Evolutionary conservation across 257 asterid species (phyloP), one percentile per base, ranked within the genome.

Genomic region (Plantago elongata): DNA sequence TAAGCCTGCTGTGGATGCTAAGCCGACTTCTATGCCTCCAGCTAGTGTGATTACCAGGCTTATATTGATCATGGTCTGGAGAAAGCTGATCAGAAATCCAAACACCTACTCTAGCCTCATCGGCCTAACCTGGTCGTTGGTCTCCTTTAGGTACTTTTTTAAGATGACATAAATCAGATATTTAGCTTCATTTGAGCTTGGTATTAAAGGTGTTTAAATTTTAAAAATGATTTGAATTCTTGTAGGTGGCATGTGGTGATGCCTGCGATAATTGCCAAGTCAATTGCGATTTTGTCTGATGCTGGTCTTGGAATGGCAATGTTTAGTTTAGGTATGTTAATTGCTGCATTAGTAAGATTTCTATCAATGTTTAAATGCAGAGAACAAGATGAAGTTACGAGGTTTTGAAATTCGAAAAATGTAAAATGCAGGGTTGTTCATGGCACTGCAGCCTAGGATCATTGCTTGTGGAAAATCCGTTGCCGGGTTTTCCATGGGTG

Each of bases 281-380:
- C 94, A 1, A 85, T 85, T 17, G 55, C 87, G 10, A 82, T 85
- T 57, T 40, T 85, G 34, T 85, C 94, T 7, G 94, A 85, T 69
- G 94, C 94, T 11, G 94, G 94, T 52, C 89, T 85, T 51, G 94
- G 94, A 61, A 85, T 85, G 94, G 94, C 94, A 2, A 85, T 85
- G 94, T 85, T 85, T 67, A 85, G 94, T 69, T 89, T 85, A 11
- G 94, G 94, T 85, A 65, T 7, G 62, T 45, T 9, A 1, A 18
- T 9, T 7, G 48, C 13, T 48, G 2, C 40, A 30, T 13, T 51
- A 16, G 3, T 14, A 13, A 13, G 14, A 5, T 43, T 27, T 3
- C 15, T 60, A 45, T 9, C 11, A 0, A 5, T 34, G 5, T 34
- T 3, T 4, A 34, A 34, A 9, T 52, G 13, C n/a, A 4, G 3